These are phyloP conservation scores for Acanthochlamys bracteata DNA, from an alignment of 106 monocot genomes.

Conservation along the genomic window DNA sequence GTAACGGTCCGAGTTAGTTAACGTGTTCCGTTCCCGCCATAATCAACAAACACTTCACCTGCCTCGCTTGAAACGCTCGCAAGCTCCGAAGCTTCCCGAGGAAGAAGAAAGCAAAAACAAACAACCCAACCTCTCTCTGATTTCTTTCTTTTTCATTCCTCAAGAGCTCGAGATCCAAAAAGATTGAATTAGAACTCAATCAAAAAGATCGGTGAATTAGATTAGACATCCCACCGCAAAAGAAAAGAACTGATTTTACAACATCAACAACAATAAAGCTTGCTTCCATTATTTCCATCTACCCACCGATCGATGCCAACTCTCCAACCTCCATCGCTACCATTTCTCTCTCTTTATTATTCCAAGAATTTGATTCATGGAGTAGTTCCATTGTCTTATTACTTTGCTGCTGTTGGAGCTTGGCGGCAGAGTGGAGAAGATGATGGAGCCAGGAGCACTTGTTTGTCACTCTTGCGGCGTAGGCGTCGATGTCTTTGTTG, in stretches of 20 bases:
- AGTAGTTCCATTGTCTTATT: too few species aligned
- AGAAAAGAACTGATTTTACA: neutral
- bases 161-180: neutral
- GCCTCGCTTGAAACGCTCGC: slow-evolving; percentile 16
- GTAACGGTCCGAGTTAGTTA: neutral
- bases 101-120: neutral
- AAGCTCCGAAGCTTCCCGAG: neutral
- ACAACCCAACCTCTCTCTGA: neutral
- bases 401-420: neutral
- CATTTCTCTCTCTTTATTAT: neutral
- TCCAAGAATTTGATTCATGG: too few species aligned
- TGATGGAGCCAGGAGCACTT: neutral
- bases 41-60: neutral
- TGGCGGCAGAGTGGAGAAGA: neutral
- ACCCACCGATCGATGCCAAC: neutral
- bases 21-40: neutral
- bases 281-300: slow-evolving; percentile 5
- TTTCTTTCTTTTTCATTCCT: neutral
- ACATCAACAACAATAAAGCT: neutral
- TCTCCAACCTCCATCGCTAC: neutral
- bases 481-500: neutral
- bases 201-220: neutral
- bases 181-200: neutral
- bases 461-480: neutral
- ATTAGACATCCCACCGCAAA: slow-evolving; percentile 12